Conservation (phyloP, 768 basidiomycete species). For the Suillus tomentosus region DNA sequence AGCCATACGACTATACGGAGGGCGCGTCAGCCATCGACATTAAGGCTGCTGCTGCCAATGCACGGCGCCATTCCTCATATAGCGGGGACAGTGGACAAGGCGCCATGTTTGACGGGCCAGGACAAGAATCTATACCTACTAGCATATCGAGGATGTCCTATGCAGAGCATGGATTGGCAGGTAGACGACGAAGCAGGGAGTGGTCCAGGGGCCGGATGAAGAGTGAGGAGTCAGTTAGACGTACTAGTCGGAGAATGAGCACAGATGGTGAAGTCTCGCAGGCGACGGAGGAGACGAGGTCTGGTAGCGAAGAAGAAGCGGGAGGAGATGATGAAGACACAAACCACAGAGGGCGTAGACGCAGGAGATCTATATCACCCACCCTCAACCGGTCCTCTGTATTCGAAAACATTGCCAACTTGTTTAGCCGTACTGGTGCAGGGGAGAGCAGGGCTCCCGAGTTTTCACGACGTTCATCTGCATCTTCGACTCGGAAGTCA, state of each 20-base stretch:
- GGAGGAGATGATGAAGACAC: slow-evolving; percentile 36
- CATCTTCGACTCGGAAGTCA: slow-evolving; percentile 50
- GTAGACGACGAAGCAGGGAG: slow-evolving; percentile 58
- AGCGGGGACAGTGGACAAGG: slow-evolving; percentile 58
- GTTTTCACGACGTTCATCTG: slow-evolving; percentile 56
- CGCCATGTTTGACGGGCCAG: slow-evolving; percentile 76
- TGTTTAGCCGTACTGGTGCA: slow-evolving; percentile 56
- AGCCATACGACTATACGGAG: slow-evolving; percentile 75
- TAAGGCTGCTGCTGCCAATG: slow-evolving; percentile 52
- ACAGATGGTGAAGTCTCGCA: slow-evolving; percentile 41
- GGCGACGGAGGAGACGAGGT: slow-evolving; percentile 41
- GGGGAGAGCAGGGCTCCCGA: slow-evolving; percentile 52
- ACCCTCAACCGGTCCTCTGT: slow-evolving; percentile 41
- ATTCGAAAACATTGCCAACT: slow-evolving; percentile 67
- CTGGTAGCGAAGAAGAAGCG: slow-evolving; percentile 38
- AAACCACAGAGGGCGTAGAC: slow-evolving; percentile 32
- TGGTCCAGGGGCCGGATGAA: slow-evolving; percentile 51
- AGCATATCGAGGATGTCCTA: slow-evolving; percentile 81
- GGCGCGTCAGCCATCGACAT: slow-evolving; percentile 82
- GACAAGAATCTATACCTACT: slow-evolving; percentile 66
- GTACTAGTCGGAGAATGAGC: slow-evolving; percentile 46
- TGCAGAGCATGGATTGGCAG: slow-evolving; percentile 41
- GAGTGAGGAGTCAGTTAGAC: slow-evolving; percentile 44
- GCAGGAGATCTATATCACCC: slow-evolving; percentile 39
- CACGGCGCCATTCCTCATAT: slow-evolving; percentile 71